A percentile compares a stretch with the other conserved stretches of the same genome.
These are phyloP conservation scores for Neonectria hederae DNA, from an alignment of 2,329 filamentous ascomycete genomes.

Conservation along the genomic window DNA sequence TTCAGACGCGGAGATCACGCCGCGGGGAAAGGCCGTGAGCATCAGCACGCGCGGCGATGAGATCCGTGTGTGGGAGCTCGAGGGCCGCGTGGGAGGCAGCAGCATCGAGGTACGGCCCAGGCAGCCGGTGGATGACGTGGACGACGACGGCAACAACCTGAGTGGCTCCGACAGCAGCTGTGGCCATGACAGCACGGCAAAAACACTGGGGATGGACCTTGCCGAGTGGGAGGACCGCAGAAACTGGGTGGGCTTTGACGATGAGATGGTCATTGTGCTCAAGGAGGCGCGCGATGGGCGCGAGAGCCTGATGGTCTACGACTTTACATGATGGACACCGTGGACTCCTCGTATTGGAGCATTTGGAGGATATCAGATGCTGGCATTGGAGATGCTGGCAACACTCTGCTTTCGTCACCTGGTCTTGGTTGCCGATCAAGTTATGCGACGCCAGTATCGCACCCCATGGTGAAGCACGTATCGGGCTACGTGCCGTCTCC, in stretches of 20 bases:
- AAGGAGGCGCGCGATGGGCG: constrained; percentile 74
- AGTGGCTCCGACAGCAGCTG: constrained; percentile 9
- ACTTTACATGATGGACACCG: constrained; percentile 71
- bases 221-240: constrained; percentile 56
- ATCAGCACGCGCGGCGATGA: constrained; percentile 83
- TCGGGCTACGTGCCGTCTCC: background rate
- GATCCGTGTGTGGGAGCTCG: constrained; percentile 88
- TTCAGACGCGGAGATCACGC: constrained; percentile 84
- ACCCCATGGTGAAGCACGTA: background rate
- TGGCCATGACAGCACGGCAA: constrained; percentile 1
- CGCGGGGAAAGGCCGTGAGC: constrained; percentile 88
- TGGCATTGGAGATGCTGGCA: background rate
- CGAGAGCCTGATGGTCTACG: constrained; percentile 83
- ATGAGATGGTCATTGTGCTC: constrained; percentile 89
- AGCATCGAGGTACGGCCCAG: constrained; percentile 64
- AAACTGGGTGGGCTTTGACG: constrained; percentile 86
- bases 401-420: constrained; percentile 1
- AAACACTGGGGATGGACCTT: constrained; percentile 11
- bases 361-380: background rate
- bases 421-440: background rate
- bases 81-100: constrained; percentile 69
- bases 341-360: constrained; percentile 5
- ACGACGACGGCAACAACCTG: constrained; percentile 7
- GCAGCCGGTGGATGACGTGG: constrained; percentile 33
- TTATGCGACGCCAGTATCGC: background rate